Evolutionary conservation across 2,329 filamentous ascomycete species (phyloP).

Genomic region (Aspergillus piperis): DNA sequence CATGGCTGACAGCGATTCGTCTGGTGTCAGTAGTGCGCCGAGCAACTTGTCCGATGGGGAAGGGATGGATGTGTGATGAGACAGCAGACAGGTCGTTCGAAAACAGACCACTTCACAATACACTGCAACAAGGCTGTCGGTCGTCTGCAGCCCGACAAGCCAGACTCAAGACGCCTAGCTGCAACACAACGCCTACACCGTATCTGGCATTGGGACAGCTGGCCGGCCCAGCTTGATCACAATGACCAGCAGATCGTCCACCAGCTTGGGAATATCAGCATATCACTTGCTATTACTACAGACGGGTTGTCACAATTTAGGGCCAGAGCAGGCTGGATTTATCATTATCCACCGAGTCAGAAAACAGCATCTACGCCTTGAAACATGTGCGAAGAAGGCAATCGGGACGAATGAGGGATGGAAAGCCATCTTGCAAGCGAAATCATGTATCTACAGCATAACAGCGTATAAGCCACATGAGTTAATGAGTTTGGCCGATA

Average conservation of each 20-base stretch:
- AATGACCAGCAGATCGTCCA: neutral
- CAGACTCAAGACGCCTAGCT: neutral
- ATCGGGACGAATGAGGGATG: neutral
- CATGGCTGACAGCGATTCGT: slow-evolving; percentile 36
- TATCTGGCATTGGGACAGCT: neutral
- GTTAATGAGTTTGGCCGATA: neutral
- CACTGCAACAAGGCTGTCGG: neutral
- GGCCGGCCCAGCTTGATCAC: slow-evolving; percentile 1
- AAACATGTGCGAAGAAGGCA: neutral
- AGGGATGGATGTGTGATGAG: slow-evolving; percentile 38
- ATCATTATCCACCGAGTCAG: neutral
- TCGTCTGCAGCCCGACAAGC: neutral
- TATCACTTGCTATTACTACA: neutral
- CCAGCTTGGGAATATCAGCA: neutral
- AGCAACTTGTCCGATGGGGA: slow-evolving; percentile 43
- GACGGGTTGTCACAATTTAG: neutral
- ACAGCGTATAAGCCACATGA: neutral
- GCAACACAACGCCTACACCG: neutral
- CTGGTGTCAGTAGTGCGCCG: slow-evolving; percentile 43
- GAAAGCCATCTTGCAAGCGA: neutral
- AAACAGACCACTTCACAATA: neutral
- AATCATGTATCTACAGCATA: slow-evolving; percentile 2
- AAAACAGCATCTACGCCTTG: neutral
- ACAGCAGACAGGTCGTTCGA: neutral
- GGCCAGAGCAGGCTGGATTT: neutral